A percentile compares a stretch with the other conserved stretches of the same genome.
These are phyloP conservation scores for Myxozyma sirexii DNA, from an alignment of 805 yeast species.

Conservation along the genomic window DNA sequence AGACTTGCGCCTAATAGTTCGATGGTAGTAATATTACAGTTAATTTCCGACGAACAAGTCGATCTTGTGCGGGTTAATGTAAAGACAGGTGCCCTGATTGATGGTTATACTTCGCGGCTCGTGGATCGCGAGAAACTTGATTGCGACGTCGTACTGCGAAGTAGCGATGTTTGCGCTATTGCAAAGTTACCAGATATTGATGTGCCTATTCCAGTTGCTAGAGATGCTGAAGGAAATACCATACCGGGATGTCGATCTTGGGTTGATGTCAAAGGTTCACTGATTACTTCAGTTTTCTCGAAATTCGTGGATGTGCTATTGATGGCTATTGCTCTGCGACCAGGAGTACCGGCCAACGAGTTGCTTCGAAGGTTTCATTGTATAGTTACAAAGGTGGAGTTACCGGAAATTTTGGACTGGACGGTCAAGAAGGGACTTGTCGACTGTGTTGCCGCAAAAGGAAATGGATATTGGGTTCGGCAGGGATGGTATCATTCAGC, in stretches of 20 bases:
- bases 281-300: slow-evolving; percentile 64
- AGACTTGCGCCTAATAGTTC: slow-evolving; percentile 61
- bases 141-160: slow-evolving; percentile 59
- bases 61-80: slow-evolving; percentile 59
- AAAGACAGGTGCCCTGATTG: slow-evolving; percentile 47
- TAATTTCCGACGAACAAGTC: slow-evolving; percentile 50
- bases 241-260: slow-evolving; percentile 64
- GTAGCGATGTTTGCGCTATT: slow-evolving; percentile 19
- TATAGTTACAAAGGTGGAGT: slow-evolving; percentile 39
- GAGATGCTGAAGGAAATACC: slow-evolving; percentile 24
- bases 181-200: background rate
- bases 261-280: slow-evolving; percentile 66
- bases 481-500: slow-evolving; percentile 38
- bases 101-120: slow-evolving; percentile 74
- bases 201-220: slow-evolving; percentile 10
- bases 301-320: slow-evolving; percentile 54
- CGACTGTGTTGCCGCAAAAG: slow-evolving; percentile 15
- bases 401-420: slow-evolving; percentile 38
- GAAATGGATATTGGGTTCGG: slow-evolving; percentile 35
- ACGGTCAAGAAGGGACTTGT: slow-evolving; percentile 30
- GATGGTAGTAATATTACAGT: slow-evolving; percentile 62
- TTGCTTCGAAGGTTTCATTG: slow-evolving; percentile 35
- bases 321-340: slow-evolving; percentile 52
- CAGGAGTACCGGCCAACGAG: slow-evolving; percentile 51
- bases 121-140: slow-evolving; percentile 68